Base-by-base conservation (phyloP, 2,329 filamentous ascomycete genomes). In the Lachnellula occidentalis region DNA sequence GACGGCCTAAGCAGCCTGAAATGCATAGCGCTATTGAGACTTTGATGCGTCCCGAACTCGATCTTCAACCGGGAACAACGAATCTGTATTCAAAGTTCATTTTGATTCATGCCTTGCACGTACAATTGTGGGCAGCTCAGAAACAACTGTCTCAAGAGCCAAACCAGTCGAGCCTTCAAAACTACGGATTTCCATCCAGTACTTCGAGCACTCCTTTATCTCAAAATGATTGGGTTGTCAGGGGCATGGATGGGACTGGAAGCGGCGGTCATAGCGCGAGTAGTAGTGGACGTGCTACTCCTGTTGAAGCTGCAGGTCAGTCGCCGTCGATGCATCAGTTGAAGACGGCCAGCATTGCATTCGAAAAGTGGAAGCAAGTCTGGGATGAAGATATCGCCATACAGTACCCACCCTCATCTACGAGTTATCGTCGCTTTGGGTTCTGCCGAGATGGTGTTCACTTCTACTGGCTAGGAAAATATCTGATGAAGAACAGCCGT, bases 1-100 rank as follows among this genome's bases (percentile, higher is more conserved):
- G 80, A 60, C 76, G 81, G 50, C 72, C 78, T 48, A 86, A 82
- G 62, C 86, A 90, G 64, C 78, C 86, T 1, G 78, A 83, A 61
- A 74, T 89, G 69, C 75, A 81, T 57, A 74, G 81, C 55, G 83
- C 81, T 1, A 72, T 90, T 52, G 77, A 78, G 50, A 78, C 82
- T 1, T 72, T 90, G 42, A 74, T 88, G 52, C 78, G 86, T 58
- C 72, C 74, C 5, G 78, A 75, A 9, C 77, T 79, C 58, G 76
- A 80, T 47, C 81, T 89, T 51, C 80, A 82, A 54, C 80, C 81
- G 3, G 80, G 82, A 45, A 80, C 79, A 21, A 90, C 86, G 1
- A 90, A 90, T 62, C 73, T 86, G 2, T 87, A 85, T 64, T 85
- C 83, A 36, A 90, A 90, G 65, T 90, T 90, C 63, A 79, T 90